Evolutionary conservation across 768 basidiomycete genomes (phyloP).

Genomic region (Amanita polypyramis): DNA sequence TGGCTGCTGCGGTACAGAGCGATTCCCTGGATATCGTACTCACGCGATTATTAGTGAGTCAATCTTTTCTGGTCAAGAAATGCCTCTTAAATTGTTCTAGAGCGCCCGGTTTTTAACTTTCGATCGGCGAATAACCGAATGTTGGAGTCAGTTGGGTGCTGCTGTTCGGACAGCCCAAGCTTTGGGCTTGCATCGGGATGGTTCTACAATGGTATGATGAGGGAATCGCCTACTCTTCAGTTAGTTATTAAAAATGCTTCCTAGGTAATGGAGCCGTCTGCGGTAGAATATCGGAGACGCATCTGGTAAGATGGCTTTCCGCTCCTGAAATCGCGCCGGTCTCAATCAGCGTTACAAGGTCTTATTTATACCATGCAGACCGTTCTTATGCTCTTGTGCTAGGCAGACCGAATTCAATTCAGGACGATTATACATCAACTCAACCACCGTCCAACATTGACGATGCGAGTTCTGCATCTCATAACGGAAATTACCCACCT

Average conservation of each 20-base stretch:
- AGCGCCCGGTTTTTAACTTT: constrained; percentile 53
- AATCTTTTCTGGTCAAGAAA: not conserved
- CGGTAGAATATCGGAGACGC: constrained; percentile 81
- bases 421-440: constrained; percentile 83
- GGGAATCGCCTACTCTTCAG: not conserved
- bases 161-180: constrained; percentile 91
- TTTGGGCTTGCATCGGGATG: constrained; percentile 86
- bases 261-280: constrained; percentile 62
- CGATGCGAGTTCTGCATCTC: constrained; percentile 37
- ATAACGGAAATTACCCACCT: constrained; percentile 41
- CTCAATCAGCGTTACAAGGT: constrained; percentile 32
- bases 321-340: not conserved
- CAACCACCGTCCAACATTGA: constrained; percentile 65
- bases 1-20: constrained; percentile 88
- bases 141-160: constrained; percentile 93
- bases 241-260: constrained; percentile 7
- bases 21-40: constrained; percentile 91
- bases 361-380: constrained; percentile 89
- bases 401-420: constrained; percentile 82
- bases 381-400: constrained; percentile 87
- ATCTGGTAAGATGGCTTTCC: constrained; percentile 51
- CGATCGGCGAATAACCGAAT: constrained; percentile 84
- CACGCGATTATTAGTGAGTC: constrained; percentile 74
- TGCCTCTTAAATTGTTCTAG: constrained; percentile 23
- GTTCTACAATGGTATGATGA: constrained; percentile 63